phyloP scores from a whole-genome alignment of 2,329 filamentous ascomycete genomes.

The Amylocarpus encephaloides region DNA sequence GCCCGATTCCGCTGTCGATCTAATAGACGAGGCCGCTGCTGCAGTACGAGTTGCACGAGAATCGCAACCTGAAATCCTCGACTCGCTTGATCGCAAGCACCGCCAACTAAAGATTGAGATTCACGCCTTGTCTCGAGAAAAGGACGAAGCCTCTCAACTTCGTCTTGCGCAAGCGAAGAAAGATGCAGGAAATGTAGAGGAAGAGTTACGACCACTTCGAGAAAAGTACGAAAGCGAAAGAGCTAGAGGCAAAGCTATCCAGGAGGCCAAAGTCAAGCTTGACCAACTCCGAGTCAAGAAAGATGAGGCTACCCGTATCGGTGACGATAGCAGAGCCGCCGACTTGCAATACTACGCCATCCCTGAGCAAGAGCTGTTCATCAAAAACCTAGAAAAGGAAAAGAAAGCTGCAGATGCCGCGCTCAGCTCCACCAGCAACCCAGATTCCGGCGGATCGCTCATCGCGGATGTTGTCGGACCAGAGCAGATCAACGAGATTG shows the following conservation, averaged over 20 bases:
- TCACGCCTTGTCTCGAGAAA: slow-evolving; percentile 86
- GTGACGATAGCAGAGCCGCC: slow-evolving; percentile 80
- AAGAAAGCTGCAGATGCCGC: slow-evolving; percentile 73
- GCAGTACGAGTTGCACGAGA: slow-evolving; percentile 94
- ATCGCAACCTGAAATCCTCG: slow-evolving; percentile 91
- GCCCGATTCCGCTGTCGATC: slow-evolving; percentile 92
- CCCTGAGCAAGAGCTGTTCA: slow-evolving; percentile 77
- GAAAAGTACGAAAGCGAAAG: slow-evolving; percentile 97
- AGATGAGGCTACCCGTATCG: slow-evolving; percentile 83
- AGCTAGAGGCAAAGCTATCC: slow-evolving; percentile 81
- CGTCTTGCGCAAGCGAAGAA: slow-evolving; percentile 78
- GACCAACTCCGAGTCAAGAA: slow-evolving; percentile 86
- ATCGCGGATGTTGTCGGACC: slow-evolving; percentile 91
- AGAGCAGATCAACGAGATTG: slow-evolving; percentile 98
- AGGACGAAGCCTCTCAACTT: slow-evolving; percentile 83
- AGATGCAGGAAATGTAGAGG: slow-evolving; percentile 88
- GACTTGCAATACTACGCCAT: slow-evolving; percentile 97
- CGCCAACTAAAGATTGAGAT: slow-evolving; percentile 97
- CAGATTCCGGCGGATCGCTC: slow-evolving; percentile 62
- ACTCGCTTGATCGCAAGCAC: slow-evolving; percentile 84
- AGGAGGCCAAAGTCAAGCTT: slow-evolving; percentile 91
- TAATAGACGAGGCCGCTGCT: slow-evolving; percentile 93
- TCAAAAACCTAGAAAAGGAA: slow-evolving; percentile 73
- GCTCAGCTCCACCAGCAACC: slow-evolving; percentile 45
- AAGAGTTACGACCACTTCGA: slow-evolving; percentile 83